Base-by-base conservation (phyloP, 345 rosid species). In the Excoecaria cochinchinensis region DNA sequence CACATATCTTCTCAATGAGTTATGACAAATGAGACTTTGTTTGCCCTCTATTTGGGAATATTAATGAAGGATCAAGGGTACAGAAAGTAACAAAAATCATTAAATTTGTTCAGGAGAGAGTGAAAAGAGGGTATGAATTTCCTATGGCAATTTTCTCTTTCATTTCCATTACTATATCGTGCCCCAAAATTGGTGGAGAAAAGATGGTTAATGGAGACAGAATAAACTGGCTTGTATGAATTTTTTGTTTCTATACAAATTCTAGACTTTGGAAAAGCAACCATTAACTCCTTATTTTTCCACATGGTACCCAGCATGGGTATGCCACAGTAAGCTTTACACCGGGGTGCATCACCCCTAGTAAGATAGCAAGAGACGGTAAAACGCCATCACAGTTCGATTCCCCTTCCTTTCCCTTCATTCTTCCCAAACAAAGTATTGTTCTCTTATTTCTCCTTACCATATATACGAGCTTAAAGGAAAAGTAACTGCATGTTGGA, bases 401-500 rank as follows among this genome's bases (percentile, higher is more conserved):
- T 59, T 22, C 39, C 10, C 64, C 44, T 6, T 65, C 69, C 24
- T 19, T 8, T 65, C 69, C 16, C 25, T 17, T 42, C 4, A 8
- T 65, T n/a, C 19, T 65, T n/a, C 51, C n/a, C 22, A 65, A 14
- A 67, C 7, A 12, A 21, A 21, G 15, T 44, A 25, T 66, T 70
- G 9, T 24, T 73, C 15, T 51, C 70, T 51, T 42, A 7, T 50
- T 7, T 56, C 59, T 13, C 19, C 8, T 48, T 51, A 22, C 50
- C 51, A 21, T 10, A 10, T 31, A 46, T 36, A 25, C 21, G 72
- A 13, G 51, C 31, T 40, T 38, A 9, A 25, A 51, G 47, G 48
- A 19, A 51, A 64, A 42, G 40, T 6, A n/a, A 42, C 58, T n/a
- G 22, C 47, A n/a, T 78, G 79, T 58, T 77, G n/a, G 40, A 22